Conservation (phyloP, 1,284 basidiomycete genomes). For the Xerocomus amazonicus region DNA sequence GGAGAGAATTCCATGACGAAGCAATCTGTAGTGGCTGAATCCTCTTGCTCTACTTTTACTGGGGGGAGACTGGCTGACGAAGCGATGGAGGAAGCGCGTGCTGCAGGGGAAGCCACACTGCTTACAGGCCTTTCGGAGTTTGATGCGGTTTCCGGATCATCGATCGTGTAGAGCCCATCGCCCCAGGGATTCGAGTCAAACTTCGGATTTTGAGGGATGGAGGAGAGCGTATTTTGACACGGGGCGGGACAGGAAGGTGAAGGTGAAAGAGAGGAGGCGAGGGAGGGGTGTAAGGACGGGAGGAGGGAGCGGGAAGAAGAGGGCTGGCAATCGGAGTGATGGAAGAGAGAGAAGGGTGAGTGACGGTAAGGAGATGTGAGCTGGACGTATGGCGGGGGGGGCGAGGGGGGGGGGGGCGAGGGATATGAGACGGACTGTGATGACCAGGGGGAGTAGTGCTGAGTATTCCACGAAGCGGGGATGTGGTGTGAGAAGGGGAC, state of each 20-base stretch:
- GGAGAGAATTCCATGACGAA: conserved; percentile 37
- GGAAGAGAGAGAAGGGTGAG: conserved; percentile 19
- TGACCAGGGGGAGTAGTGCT: conserved; percentile 24
- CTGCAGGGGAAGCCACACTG: conserved; percentile 34
- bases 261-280: conserved; percentile 18
- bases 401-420: conserved; percentile 22
- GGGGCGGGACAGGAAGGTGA: conserved; percentile 9
- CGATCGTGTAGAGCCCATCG: conserved; percentile 33
- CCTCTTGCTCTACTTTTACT: conserved; percentile 33
- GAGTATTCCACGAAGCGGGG: conserved; percentile 18
- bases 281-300: conserved; percentile 12
- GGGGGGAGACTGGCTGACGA: conserved; percentile 28
- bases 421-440: conserved; percentile 20
- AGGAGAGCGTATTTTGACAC: conserved; percentile 14
- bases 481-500: conserved; percentile 15
- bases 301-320: conserved; percentile 22
- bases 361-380: conserved; percentile 26
- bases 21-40: conserved; percentile 28
- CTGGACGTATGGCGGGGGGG: conserved; percentile 25
- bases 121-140: conserved; percentile 35
- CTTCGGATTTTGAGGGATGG: conserved; percentile 14
- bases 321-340: conserved; percentile 21
- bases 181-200: conserved; percentile 29
- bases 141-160: conserved; percentile 32
- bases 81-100: conserved; percentile 34